These are phyloP conservation scores for Aspergillus alliaceus DNA, from an alignment of 2,329 filamentous ascomycete genomes.

Conservation along the genomic window DNA sequence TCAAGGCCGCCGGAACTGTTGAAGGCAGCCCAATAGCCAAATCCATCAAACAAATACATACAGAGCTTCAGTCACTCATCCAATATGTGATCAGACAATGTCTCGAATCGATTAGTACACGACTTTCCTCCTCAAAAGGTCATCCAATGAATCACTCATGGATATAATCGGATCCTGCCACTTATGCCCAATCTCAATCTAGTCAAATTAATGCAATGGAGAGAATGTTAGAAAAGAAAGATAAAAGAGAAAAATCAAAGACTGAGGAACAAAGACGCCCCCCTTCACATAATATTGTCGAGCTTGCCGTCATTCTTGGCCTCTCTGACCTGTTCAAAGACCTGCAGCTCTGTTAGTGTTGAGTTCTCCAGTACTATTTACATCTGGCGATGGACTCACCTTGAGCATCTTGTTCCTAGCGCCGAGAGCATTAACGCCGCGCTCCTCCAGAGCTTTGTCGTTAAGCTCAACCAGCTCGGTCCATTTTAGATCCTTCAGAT, in stretches of 20 bases:
- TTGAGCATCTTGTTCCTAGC: slow-evolving; percentile 98
- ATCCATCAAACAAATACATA: slow-evolving; percentile 13
- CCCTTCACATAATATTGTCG: slow-evolving; percentile 32
- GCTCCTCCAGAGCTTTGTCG: slow-evolving; percentile 87
- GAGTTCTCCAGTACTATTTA: not conserved
- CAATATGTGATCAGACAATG: slow-evolving; percentile 12
- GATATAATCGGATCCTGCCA: slow-evolving; percentile 28
- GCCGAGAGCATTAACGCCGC: slow-evolving; percentile 91
- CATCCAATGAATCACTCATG: slow-evolving; percentile 20
- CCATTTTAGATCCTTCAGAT: slow-evolving; percentile 97
- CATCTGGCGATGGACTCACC: slow-evolving; percentile 49
- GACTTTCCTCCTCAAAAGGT: slow-evolving; percentile 12
- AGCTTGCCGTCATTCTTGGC: slow-evolving; percentile 74
- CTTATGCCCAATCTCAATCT: slow-evolving; percentile 27
- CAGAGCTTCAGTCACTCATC: slow-evolving; percentile 11
- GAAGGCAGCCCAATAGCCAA: slow-evolving; percentile 14
- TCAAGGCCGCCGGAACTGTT: slow-evolving; percentile 7
- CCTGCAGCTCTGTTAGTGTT: slow-evolving; percentile 43
- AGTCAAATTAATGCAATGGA: slow-evolving; percentile 29
- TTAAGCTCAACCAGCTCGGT: slow-evolving; percentile 87
- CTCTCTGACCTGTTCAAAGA: slow-evolving; percentile 93
- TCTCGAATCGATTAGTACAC: slow-evolving; percentile 17
- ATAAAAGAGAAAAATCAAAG: slow-evolving; percentile 11
- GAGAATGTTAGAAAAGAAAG: slow-evolving; percentile 24
- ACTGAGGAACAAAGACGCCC: not conserved